Conservation (phyloP, 2,329 filamentous ascomycete species). For the Pleoardoris graminearum region DNA sequence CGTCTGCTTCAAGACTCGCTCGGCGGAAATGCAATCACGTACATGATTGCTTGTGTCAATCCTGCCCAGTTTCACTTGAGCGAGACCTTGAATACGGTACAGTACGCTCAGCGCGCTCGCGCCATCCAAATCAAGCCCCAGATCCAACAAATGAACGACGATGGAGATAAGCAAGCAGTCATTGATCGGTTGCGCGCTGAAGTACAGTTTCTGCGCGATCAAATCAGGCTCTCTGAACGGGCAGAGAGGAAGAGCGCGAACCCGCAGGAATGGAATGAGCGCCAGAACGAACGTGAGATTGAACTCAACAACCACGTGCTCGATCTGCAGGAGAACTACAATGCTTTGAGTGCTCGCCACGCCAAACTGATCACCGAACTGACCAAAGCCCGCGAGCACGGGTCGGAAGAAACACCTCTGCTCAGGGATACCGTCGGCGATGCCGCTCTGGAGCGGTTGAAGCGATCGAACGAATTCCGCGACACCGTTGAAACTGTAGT, state of each 20-base stretch:
- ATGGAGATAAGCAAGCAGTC: constrained; percentile 88
- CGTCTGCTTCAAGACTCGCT: constrained; percentile 93
- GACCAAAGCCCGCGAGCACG: constrained; percentile 76
- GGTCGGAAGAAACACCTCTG: constrained; percentile 59
- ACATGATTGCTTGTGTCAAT: constrained; percentile 99
- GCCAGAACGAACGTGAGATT: constrained; percentile 79
- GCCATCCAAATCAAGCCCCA: constrained; percentile 97
- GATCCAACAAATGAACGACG: constrained; percentile 87
- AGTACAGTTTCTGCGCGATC: constrained; percentile 88
- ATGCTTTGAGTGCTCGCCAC: constrained; percentile 84
- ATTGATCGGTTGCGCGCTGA: constrained; percentile 94
- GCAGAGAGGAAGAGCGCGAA: constrained; percentile 60
- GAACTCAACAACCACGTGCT: constrained; percentile 93
- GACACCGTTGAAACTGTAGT: constrained; percentile 96
- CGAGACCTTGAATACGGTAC: constrained; percentile 93
- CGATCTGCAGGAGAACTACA: constrained; percentile 94
- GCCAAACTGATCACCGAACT: constrained; percentile 95
- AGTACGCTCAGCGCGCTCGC: constrained; percentile 93
- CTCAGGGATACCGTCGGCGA: constrained; percentile 70
- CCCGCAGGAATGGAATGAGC: constrained; percentile 72
- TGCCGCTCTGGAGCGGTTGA: constrained; percentile 81
- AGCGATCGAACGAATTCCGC: constrained; percentile 93
- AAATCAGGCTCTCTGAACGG: constrained; percentile 82
- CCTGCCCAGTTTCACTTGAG: constrained; percentile 96
- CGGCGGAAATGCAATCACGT: constrained; percentile 95